Base-by-base conservation (phyloP, 2,329 filamentous ascomycete species). In the Penicillium sp. region DNA sequence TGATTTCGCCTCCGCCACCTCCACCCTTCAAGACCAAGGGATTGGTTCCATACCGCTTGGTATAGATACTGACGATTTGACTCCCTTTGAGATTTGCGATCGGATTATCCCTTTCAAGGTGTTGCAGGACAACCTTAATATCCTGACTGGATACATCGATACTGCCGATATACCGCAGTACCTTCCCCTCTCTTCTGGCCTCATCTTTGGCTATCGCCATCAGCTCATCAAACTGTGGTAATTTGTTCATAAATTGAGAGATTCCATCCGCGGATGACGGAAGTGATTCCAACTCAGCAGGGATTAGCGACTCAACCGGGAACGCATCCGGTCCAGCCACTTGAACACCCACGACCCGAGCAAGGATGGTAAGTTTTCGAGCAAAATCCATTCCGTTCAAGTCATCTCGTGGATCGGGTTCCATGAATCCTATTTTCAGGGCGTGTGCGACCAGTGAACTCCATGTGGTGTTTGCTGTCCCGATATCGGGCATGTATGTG, bases 61-160 rank as follows among this genome's bases (percentile, higher is more conserved):
- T 99, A 77, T 97, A 95, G 81, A 99, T 96, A 80, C 88, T 96
- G 71, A 99, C 96, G 73, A 99, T 95, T 80, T 99, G 97, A 74
- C 92, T 97, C 31, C 94, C 94, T 82, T 96, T 95, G 54, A 99
- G 82, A 44, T 89, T 89, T 11, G 94, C 93, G 77, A 99, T 97
- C 11, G 94, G 90, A 70, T 94, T 91, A 56, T 89, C 89, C 64
- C 85, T 85, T 63, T 96, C 91, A 67, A 92, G 92, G 77, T 89
- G 90, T 81, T 97, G 88, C 61, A 99, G 77, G 2, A 93, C 93
- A 54, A 99, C 94, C 80, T 92, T 94, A 73, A 97, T 89, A 63
- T 86, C 79, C 71, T 90, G 88, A 57, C 82, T 83, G 15, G 79
- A 81, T 35, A 96, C 86, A 70, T 97, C 91, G 58, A 97, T 90